These are phyloP conservation scores for Cyberlindnera bimundalis DNA, from an alignment of 805 yeast genomes.

Conservation along the genomic window DNA sequence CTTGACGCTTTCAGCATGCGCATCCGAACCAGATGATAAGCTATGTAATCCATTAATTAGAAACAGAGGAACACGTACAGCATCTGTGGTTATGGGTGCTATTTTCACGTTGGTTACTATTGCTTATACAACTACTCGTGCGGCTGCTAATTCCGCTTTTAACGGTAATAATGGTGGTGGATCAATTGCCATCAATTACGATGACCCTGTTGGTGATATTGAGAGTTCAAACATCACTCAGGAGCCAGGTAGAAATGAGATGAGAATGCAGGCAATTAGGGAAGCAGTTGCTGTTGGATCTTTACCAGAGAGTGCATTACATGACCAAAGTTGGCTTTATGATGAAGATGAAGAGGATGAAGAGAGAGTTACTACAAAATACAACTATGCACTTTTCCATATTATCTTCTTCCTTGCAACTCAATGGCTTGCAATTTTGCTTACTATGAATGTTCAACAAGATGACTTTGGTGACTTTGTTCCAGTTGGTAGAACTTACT, in stretches of 20 bases:
- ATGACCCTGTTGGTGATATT: constrained; percentile 23
- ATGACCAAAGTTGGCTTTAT: constrained; percentile 61
- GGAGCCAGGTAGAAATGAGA: constrained; percentile 58
- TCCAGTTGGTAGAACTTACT: constrained; percentile 96
- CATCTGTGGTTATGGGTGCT: constrained; percentile 86
- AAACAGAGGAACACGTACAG: constrained; percentile 84
- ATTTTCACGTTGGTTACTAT: constrained; percentile 91
- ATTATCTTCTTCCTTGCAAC: constrained; percentile 91
- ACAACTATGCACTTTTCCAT: constrained; percentile 86
- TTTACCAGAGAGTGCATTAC: constrained; percentile 86
- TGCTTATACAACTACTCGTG: constrained; percentile 95
- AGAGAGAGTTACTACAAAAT: constrained; percentile 61
- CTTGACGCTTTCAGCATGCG: constrained; percentile 85
- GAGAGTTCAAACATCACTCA: constrained; percentile 39
- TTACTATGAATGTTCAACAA: constrained; percentile 86
- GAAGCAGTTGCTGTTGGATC: constrained; percentile 98
- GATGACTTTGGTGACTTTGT: constrained; percentile 85
- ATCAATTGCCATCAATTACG: constrained; percentile 32
- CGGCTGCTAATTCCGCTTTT: constrained; percentile 79
- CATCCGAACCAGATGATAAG: constrained; percentile 94
- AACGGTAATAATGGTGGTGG: constrained; percentile 40
- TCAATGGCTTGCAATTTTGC: constrained; percentile 90
- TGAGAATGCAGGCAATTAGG: constrained; percentile 82
- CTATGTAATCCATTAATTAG: constrained; percentile 89
- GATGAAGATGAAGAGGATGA: constrained; percentile 50